phyloP scores from a whole-genome alignment of 2,329 filamentous ascomycete genomes.

The Rhynchosporium secalis region DNA sequence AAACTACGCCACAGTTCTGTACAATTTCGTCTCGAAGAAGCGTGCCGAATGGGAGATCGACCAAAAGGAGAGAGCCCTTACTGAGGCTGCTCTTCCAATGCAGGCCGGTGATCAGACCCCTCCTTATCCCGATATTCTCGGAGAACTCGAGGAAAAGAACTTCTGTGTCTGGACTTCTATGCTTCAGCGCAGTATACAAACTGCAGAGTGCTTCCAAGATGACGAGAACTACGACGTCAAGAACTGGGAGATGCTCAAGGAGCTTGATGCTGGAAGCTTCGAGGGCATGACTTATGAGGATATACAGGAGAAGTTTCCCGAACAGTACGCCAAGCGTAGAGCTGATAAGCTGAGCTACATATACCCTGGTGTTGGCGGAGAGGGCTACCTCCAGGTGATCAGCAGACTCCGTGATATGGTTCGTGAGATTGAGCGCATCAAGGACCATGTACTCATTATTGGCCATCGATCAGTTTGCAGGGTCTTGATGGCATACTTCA shows the following conservation, averaged over 20 bases:
- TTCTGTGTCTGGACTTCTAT: slow-evolving; percentile 99
- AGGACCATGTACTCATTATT: slow-evolving; percentile 89
- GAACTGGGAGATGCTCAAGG: slow-evolving; percentile 96
- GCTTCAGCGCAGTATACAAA: slow-evolving; percentile 86
- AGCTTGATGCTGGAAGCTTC: slow-evolving; percentile 89
- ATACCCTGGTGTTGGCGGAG: slow-evolving; percentile 92
- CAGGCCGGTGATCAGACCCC: slow-evolving; percentile 88
- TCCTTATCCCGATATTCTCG: slow-evolving; percentile 82
- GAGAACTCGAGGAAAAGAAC: slow-evolving; percentile 74
- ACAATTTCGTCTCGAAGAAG: slow-evolving; percentile 81
- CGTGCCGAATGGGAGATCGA: slow-evolving; percentile 79
- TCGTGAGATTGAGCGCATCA: slow-evolving; percentile 94
- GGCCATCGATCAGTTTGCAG: slow-evolving; percentile 90
- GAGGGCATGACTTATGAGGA: slow-evolving; percentile 94
- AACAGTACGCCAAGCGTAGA: slow-evolving; percentile 79
- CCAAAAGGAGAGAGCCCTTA: slow-evolving; percentile 72
- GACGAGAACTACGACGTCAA: slow-evolving; percentile 97
- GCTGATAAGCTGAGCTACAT: slow-evolving; percentile 92
- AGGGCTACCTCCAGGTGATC: slow-evolving; percentile 96
- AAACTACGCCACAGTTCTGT: slow-evolving; percentile 75
- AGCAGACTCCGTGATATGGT: slow-evolving; percentile 94
- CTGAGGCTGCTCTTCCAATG: slow-evolving; percentile 76
- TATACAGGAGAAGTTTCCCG: slow-evolving; percentile 74
- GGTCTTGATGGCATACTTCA: slow-evolving; percentile 94
- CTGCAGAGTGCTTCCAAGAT: slow-evolving; percentile 81